A percentile compares a stretch with the other conserved stretches of the same genome.
Conservation (phyloP, 106 monocot species). For the Dactylorhiza incarnata region DNA sequence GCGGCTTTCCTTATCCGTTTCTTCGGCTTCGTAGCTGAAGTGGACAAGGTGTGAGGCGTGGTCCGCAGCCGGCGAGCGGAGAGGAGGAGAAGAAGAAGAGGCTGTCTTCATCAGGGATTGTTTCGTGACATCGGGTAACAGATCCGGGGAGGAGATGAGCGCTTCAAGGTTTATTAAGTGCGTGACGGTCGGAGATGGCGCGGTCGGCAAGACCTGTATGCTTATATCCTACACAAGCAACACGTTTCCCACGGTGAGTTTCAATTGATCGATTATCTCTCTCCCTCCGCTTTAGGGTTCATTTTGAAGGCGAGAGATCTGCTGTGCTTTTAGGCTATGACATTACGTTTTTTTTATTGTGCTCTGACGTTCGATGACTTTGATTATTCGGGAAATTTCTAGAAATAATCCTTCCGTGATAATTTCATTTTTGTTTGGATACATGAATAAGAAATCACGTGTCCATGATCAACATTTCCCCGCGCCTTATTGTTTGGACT, state of each 20-base stretch:
- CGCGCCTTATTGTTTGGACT: background rate
- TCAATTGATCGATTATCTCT: background rate
- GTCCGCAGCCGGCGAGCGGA: background rate
- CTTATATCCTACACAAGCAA: conserved; percentile 69
- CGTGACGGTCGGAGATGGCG: conserved; percentile 63
- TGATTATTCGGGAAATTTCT: background rate
- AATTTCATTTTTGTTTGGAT: background rate
- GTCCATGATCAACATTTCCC: background rate
- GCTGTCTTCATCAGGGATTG: background rate
- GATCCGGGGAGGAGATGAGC: conserved; percentile 33
- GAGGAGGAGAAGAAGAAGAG: background rate
- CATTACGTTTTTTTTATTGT: no score
- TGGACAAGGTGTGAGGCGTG: background rate
- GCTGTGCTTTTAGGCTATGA: background rate
- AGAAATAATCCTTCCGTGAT: background rate
- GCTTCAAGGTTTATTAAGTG: conserved; percentile 66
- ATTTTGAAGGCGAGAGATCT: background rate
- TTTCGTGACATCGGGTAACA: background rate
- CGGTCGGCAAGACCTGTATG: conserved; percentile 73
- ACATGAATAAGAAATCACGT: background rate
- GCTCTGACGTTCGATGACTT: background rate
- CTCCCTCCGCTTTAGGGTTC: background rate
- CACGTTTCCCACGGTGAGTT: conserved; percentile 53
- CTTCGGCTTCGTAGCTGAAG: background rate
- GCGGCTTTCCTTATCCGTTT: background rate